Percentiles rank a stretch among this genome's conserved stretches.
Evolutionary conservation across 2,329 filamentous ascomycete species (phyloP).

Genomic region (Laburnicola sp.): DNA sequence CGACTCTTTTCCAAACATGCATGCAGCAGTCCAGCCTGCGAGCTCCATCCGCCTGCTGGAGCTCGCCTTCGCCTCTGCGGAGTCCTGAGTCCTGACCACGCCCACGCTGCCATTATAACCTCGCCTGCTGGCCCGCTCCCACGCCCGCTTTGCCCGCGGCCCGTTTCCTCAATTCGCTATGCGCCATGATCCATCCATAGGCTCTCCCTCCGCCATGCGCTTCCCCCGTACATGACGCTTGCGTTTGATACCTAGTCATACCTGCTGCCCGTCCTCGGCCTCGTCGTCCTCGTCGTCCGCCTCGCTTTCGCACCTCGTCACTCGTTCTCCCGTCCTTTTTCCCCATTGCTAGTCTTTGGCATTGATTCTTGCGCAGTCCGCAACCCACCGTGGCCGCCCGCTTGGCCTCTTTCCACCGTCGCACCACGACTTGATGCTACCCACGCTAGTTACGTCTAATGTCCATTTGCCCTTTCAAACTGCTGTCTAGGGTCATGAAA

Average conservation of each 20-base stretch:
- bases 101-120: constrained; percentile 18
- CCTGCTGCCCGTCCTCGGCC: constrained; percentile 21
- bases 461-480: constrained; percentile 14
- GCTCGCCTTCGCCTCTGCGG: constrained; percentile 9
- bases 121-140: constrained; percentile 15
- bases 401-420: background rate
- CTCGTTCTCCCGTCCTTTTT: background rate
- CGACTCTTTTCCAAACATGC: constrained; percentile 22
- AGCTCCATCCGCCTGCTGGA: constrained; percentile 7
- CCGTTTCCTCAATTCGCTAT: constrained; percentile 27
- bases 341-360: constrained; percentile 1
- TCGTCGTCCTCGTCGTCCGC: background rate
- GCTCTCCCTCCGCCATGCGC: constrained; percentile 15
- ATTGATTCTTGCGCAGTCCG: constrained; percentile 11
- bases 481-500: constrained; percentile 5
- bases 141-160: constrained; percentile 11
- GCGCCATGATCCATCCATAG: constrained; percentile 20
- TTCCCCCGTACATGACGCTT: constrained; percentile 21
- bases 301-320: background rate
- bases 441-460: constrained; percentile 30
- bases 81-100: background rate
- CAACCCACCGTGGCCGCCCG: constrained; percentile 7
- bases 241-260: constrained; percentile 38
- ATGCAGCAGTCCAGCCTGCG: constrained; percentile 18
- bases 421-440: constrained; percentile 18